Conservation (phyloP, 805 yeast genomes). For the Saccharomycopsis selenospora region DNA sequence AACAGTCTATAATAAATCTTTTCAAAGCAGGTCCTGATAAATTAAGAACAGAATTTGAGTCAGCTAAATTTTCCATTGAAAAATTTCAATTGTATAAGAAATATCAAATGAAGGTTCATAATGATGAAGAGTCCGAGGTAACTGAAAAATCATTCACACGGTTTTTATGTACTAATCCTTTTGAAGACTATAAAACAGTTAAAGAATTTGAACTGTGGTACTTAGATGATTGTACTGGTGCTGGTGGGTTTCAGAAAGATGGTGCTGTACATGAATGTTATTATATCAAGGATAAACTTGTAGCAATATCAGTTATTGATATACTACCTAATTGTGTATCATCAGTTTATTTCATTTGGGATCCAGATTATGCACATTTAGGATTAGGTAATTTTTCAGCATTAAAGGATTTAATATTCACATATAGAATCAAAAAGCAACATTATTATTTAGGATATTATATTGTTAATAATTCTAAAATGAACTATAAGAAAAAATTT, state of each 20-base stretch:
- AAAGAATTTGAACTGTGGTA: conserved; percentile 11
- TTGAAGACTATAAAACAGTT: conserved; percentile 24
- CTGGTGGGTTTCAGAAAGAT: conserved; percentile 16
- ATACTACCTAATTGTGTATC: conserved; percentile 70
- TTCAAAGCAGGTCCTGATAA: conserved; percentile 21
- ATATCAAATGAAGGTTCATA: conserved; percentile 67
- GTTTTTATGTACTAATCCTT: conserved; percentile 68
- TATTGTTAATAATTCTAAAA: conserved; percentile 70
- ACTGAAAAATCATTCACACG: conserved; percentile 43
- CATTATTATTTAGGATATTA: conserved; percentile 78
- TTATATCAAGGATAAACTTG: conserved; percentile 50
- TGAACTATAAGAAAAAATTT: conserved; percentile 73
- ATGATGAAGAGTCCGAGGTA: conserved; percentile 46
- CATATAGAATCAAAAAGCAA: conserved; percentile 38
- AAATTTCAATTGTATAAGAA: conserved; percentile 56
- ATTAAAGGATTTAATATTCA: conserved; percentile 56
- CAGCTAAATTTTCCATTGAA: conserved; percentile 44
- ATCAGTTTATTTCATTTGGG: conserved; percentile 84
- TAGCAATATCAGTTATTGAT: conserved; percentile 75
- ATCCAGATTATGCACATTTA: conserved; percentile 63
- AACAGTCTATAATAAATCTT: conserved; percentile 7
- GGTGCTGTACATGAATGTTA: conserved; percentile 82
- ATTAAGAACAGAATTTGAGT: conserved; percentile 43
- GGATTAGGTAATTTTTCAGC: conserved; percentile 77
- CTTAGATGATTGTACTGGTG: conserved; percentile 15